A percentile compares a stretch with the other conserved stretches of the same genome.
Evolutionary conservation across 2,329 filamentous ascomycete species (phyloP).

Genomic region (Cadophora sp.): DNA sequence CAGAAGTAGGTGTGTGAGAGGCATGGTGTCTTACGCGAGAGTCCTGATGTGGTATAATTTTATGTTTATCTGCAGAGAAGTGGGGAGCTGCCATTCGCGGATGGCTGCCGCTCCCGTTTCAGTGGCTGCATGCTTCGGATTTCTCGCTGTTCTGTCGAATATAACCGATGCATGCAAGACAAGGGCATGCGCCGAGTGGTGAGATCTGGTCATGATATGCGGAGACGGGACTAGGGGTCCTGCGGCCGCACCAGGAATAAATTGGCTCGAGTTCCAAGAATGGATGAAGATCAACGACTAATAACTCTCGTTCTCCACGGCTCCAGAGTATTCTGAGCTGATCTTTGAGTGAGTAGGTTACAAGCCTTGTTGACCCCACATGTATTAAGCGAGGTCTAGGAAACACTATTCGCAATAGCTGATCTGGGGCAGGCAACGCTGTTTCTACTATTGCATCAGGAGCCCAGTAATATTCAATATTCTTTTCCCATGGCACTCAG

Average conservation of each 20-base stretch:
- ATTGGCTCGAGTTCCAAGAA: too few species aligned
- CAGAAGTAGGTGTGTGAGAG: neutral
- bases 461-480: neutral
- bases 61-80: neutral
- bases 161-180: neutral
- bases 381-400: neutral
- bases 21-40: neutral
- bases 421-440: too few species aligned
- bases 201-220: neutral
- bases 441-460: too few species aligned
- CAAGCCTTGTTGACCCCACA: neutral
- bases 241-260: neutral
- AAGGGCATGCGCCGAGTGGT: neutral
- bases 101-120: neutral
- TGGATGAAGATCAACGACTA: too few species aligned
- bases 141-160: neutral
- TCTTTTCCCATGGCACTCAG: slow-evolving; percentile 30
- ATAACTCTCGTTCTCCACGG: neutral
- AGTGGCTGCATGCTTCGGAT: neutral
- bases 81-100: neutral
- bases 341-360: neutral
- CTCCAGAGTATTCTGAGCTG: neutral
- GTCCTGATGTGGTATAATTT: neutral
- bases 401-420: neutral
- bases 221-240: neutral